Evolutionary conservation across 2,329 filamentous ascomycete species (phyloP), one percentile per base, ranked within the genome.

Genomic region (Trichoderma sp.): DNA sequence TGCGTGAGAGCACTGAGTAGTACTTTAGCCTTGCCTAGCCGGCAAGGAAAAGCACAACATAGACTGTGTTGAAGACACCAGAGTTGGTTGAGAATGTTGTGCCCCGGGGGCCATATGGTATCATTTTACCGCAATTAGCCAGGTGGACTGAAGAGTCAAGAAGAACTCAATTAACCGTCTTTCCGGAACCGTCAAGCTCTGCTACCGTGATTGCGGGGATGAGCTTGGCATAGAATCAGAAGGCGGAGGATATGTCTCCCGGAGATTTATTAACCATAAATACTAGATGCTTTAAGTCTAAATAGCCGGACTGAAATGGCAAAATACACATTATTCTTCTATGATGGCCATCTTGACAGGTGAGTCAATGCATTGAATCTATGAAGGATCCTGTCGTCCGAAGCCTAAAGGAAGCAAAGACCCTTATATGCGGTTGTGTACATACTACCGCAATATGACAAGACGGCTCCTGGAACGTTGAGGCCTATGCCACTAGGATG

Each of bases 201-300:
- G 34, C 41, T 17, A n/a, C 41, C 41, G 4, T 44, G 15, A n/a
- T 6, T 44, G n/a, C 41, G 41, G 34, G 12, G 34, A 14, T 14
- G 12, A 6, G 15, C 48, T 51, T 51, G 24, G 48, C 48, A 30
- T 28, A 51, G n/a, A 10, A 51, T 28, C 26, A 51, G 26, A 28
- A 17, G 10, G 7, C 48, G 3, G 3, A 30, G 15, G 5, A n/a
- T n/a, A 9, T 4, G 9, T 28, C 12, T 9, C 15, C 15, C 48
- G 48, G 48, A 51, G 26, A 51, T 51, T 51, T 51, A 51, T 51
- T 51, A 51, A 51, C 48, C 48, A 51, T 51, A 51, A 51, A 51
- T 28, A 51, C 48, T 30, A 51, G 5, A 26, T n/a, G 4, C n/a
- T 28, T 51, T 51, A 14, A 39, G 34, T 39, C 34, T 39, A 30